Conservation (phyloP, 2,329 filamentous ascomycete genomes). For the Calonectria hawksworthii region DNA sequence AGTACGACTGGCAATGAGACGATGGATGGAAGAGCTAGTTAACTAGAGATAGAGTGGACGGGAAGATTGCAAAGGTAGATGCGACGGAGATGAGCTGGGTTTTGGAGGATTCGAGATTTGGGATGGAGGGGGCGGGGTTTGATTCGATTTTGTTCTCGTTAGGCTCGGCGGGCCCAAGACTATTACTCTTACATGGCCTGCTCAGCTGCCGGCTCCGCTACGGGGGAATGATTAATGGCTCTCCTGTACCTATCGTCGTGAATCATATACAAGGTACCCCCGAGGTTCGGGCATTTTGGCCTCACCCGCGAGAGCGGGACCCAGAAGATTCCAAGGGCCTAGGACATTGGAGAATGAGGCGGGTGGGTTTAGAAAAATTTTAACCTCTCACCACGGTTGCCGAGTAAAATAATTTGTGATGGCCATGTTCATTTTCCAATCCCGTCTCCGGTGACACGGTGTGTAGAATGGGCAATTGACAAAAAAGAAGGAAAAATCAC, state of each 20-base stretch:
- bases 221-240: constrained; percentile 16
- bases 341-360: neutral
- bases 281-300: constrained; percentile 14
- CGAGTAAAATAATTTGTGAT: neutral
- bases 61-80: constrained; percentile 1
- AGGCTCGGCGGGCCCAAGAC: neutral
- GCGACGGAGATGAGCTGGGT: constrained; percentile 16
- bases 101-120: constrained; percentile 20
- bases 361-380: neutral
- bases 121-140: constrained; percentile 29
- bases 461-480: neutral
- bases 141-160: constrained; percentile 19
- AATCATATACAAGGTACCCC: constrained; percentile 23
- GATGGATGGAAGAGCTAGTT: neutral
- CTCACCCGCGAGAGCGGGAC: constrained; percentile 11
- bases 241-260: constrained; percentile 11
- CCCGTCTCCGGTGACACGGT: neutral
- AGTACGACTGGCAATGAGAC: neutral
- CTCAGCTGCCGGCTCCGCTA: constrained; percentile 10
- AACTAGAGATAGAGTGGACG: neutral
- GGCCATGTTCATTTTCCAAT: neutral
- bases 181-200: constrained; percentile 9
- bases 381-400: neutral
- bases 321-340: constrained; percentile 8
- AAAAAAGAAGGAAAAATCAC: neutral